Evolutionary conservation across 177 flowering plant species (phyloP).

Genomic region (Telopea speciosissima): DNA sequence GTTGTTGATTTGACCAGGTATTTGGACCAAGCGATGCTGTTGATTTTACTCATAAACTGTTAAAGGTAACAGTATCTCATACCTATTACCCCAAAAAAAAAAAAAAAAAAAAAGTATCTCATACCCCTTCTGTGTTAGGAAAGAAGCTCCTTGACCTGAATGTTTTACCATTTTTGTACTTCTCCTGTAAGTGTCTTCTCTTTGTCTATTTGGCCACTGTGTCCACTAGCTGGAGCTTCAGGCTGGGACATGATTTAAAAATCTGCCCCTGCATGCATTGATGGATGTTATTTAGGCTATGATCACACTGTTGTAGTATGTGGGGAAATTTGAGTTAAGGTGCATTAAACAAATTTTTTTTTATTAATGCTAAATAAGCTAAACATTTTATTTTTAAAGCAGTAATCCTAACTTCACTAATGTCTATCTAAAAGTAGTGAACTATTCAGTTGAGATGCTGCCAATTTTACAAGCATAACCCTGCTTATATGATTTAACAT

Average conservation of each 20-base stretch:
- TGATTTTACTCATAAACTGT: conserved; percentile 62
- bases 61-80: conserved; percentile 64
- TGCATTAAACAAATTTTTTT: no score
- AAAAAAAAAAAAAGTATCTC: no score
- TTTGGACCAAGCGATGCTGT: conserved; percentile 92
- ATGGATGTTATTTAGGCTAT: neutral
- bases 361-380: no score
- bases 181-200: neutral
- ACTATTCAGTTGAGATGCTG: neutral
- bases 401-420: neutral
- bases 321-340: neutral
- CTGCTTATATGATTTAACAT: no score
- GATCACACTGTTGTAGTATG: neutral
- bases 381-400: neutral
- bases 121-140: neutral
- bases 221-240: neutral
- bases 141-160: neutral
- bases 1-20: conserved; percentile 39
- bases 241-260: no score
- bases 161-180: neutral
- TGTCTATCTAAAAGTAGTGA: no score
- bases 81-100: no score
- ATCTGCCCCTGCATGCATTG: neutral
- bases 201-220: neutral
- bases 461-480: neutral